phyloP scores from a whole-genome alignment of 495 filamentous ascomycete genomes.

The Talaromyces wortmannii region DNA sequence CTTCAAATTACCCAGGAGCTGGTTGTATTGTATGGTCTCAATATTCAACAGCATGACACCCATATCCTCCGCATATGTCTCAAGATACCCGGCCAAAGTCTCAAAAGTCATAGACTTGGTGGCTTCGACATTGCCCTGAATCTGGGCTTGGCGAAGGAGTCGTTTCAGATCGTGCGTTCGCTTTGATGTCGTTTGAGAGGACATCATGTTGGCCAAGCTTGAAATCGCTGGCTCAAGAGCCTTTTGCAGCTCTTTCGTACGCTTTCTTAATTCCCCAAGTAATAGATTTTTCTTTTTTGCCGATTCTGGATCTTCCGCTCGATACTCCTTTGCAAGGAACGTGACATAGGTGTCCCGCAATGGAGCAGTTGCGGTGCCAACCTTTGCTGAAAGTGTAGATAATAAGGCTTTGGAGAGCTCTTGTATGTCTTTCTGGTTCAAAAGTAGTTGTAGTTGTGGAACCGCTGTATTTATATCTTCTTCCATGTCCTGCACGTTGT shows the following conservation, averaged over 20 bases:
- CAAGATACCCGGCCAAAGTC: constrained; percentile 11
- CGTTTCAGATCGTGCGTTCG: constrained; percentile 19
- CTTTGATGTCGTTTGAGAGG: constrained; percentile 17
- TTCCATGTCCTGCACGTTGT: background rate
- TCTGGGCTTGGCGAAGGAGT: constrained; percentile 13
- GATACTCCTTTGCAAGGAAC: background rate
- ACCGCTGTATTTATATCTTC: constrained; percentile 2
- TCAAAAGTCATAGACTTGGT: constrained; percentile 16
- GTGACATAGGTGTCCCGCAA: background rate
- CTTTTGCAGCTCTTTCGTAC: constrained; percentile 1
- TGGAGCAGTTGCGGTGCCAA: background rate
- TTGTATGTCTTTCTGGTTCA: constrained; percentile 1
- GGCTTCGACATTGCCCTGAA: constrained; percentile 16
- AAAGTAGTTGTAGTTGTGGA: background rate
- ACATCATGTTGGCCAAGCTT: constrained; percentile 14
- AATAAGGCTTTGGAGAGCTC: constrained; percentile 1
- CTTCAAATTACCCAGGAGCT: constrained; percentile 3
- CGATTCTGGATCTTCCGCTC: background rate
- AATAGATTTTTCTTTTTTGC: background rate
- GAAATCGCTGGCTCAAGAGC: constrained; percentile 3
- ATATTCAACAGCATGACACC: constrained; percentile 19
- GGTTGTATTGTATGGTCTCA: constrained; percentile 5
- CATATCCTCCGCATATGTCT: constrained; percentile 16
- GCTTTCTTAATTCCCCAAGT: background rate
- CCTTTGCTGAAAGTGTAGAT: background rate